Evolutionary conservation across 805 yeast genomes (phyloP).

Genomic region (Debaryomyces maramus): DNA sequence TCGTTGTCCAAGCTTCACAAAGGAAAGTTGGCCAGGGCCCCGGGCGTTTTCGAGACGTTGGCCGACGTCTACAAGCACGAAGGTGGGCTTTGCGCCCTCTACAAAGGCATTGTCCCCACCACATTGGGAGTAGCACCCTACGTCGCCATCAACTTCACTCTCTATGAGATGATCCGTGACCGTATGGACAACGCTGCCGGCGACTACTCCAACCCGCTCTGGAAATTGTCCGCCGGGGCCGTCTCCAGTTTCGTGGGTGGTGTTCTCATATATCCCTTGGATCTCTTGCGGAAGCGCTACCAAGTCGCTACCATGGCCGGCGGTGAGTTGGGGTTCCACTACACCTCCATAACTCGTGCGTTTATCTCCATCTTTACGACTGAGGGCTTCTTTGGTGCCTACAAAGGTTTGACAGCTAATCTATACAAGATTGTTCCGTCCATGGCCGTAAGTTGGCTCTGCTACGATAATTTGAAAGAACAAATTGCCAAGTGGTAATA

Average conservation of each 20-base stretch:
- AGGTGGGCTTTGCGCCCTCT: conserved; percentile 79
- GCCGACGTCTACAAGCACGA: conserved; percentile 64
- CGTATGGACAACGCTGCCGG: conserved; percentile 34
- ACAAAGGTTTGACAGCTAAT: conserved; percentile 76
- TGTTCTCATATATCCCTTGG: conserved; percentile 87
- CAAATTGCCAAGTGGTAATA: conserved; percentile 30
- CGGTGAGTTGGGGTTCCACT: conserved; percentile 77
- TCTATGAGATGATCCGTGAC: conserved; percentile 80
- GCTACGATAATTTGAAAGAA: conserved; percentile 70
- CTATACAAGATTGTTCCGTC: conserved; percentile 89
- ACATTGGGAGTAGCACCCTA: conserved; percentile 94
- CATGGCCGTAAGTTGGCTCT: conserved; percentile 94
- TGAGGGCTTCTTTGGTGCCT: conserved; percentile 76
- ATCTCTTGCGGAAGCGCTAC: conserved; percentile 81
- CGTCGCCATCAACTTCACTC: conserved; percentile 88
- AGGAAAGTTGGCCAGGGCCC: conserved; percentile 55
- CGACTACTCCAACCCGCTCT: conserved; percentile 46
- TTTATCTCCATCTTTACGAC: conserved; percentile 60
- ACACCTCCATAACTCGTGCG: conserved; percentile 76
- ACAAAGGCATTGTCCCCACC: conserved; percentile 88
- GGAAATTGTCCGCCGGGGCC: conserved; percentile 78
- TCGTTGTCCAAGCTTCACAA: conserved; percentile 47
- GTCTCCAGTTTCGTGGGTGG: conserved; percentile 88
- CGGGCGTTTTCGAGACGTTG: conserved; percentile 66
- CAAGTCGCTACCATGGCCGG: conserved; percentile 86